Base-by-base conservation (phyloP, 2,329 filamentous ascomycete species). In the Rachicladosporium sp. region DNA sequence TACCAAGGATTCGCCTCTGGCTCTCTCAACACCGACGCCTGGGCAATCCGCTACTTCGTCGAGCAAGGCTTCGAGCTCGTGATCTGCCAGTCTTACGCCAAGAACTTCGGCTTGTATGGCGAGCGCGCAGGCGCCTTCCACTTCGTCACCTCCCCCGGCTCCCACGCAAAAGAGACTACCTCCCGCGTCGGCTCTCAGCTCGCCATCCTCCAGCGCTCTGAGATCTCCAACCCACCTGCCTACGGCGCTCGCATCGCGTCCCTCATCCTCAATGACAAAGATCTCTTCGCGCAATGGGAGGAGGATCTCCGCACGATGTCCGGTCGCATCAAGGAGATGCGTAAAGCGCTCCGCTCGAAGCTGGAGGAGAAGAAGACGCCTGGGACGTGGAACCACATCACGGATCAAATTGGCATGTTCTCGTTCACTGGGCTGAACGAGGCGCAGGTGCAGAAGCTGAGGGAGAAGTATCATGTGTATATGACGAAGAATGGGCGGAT, bases 331-430 rank as follows among this genome's bases (percentile, higher is more conserved):
- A 89, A 84, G 50, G 74, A 76, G 57, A 98, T 96, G 91, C 80
- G 91, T 47, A 77, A 76, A 55, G 76, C 74, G 3, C 68, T 98
- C 51, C 76, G 85, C 37, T 66, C 68, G 41, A 85, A 88, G 63
- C 76, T 98, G 8, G 89, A 96, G 66, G 76, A 79, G 56, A 73
- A 89, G 43, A 77, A 76, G 23, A 95, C 91, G 0, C 89, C 89
- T 0, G 89, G 89, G 27, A 82, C 75, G 10, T 98, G 91, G 91
- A 85, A 88, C 57, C 91, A 98, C 66, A 93, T 98, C 60, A 95
- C 88, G 10, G 84, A 93, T 55, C 91, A 98, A 73, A 98, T 98
- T 58, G 91, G 91, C 67, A 98, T 98, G 91, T 98, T 98, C 68
- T 89, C 81, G 62, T 98, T 93, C 62, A 93, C 85, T 1, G 85